Conservation (phyloP, 2,329 filamentous ascomycete genomes). For the Thielaviopsis punctulata region DNA sequence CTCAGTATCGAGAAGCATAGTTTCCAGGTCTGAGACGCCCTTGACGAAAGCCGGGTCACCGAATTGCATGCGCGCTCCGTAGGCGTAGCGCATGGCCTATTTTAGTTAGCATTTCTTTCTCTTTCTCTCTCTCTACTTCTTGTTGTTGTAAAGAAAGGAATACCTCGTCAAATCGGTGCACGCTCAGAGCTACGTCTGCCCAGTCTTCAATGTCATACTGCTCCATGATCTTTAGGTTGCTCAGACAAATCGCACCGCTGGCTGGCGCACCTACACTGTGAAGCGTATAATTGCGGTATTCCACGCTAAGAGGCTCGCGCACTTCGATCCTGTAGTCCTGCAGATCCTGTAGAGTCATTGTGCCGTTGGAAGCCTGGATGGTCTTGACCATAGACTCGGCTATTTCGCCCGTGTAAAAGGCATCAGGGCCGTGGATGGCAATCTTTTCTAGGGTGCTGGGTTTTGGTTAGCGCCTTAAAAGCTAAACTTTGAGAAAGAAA, state of each 20-base stretch:
- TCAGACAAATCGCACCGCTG: constrained; percentile 59
- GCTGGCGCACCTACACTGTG: constrained; percentile 56
- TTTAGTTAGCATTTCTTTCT: neutral
- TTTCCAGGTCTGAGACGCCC: constrained; percentile 39
- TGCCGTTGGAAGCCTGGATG: constrained; percentile 56
- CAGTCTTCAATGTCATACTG: constrained; percentile 46
- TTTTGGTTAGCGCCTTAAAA: neutral
- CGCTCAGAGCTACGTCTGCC: constrained; percentile 44
- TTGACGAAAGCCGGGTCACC: constrained; percentile 66
- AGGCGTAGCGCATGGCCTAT: constrained; percentile 70
- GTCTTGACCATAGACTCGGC: constrained; percentile 57
- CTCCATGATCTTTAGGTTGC: constrained; percentile 67
- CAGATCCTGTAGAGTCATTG: constrained; percentile 68
- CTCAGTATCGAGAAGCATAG: constrained; percentile 44
- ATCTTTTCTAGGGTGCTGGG: constrained; percentile 54
- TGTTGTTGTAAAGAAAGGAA: too few species aligned
- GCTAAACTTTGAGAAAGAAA: neutral
- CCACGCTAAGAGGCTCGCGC: constrained; percentile 44
- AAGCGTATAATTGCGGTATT: constrained; percentile 55
- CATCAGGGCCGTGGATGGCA: constrained; percentile 51
- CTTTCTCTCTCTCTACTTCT: too few species aligned
- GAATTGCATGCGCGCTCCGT: constrained; percentile 59
- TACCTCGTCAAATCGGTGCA: constrained; percentile 62
- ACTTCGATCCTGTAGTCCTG: constrained; percentile 51
- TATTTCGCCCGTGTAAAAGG: constrained; percentile 57